Base-by-base conservation (phyloP, 2,329 filamentous ascomycete genomes). In the Paracorniculantispora psalliotae region DNA sequence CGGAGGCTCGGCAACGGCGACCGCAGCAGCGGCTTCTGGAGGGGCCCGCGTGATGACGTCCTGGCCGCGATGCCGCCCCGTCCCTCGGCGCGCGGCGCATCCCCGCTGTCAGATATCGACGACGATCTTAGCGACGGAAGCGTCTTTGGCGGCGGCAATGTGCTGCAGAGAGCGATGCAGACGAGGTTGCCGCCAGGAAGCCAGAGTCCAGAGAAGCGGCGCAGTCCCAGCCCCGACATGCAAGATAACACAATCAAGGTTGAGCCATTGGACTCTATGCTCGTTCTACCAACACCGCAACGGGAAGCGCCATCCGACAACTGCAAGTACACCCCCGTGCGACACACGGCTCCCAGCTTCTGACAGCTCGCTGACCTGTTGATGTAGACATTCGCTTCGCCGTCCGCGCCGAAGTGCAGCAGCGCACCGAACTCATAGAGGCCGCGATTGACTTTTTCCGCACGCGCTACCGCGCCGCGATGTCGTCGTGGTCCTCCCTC, bases 321-420 rank as follows among this genome's bases (percentile, higher is more conserved):
- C 62, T 84, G 81, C 81, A 70, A 69, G 79, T 72, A 59, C 52
- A 17, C 15, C n/a, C 23, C 55, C 51, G 26, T 6, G 21, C 46
- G 12, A n/a, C 13, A 19, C 8, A 26, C n/a, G 21, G 8, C 13
- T 6, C 6, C 33, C 25, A 23, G 47, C 17, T 30, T 7, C 2
- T n/a, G n/a, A n/a, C n/a, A n/a, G n/a, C n/a, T 43, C 46, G 3
- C 50, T 53, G 23, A 30, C 54, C 47, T 48, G 21, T 44, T n/a
- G 52, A 33, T 41, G 37, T 23, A 94, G 91, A 93, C 74, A 90
- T 96, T 67, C 90, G 92, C 64, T 92, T 97, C 73, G 89, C 90
- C 54, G 81, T 96, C 62, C 86, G 90, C 67, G 90, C 92, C 62
- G 92, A 96, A 77, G 89, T 96, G 30, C 90, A 93, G 68, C 92